Conservation (phyloP, 306 rosid species). For the Neltuma alba region DNA sequence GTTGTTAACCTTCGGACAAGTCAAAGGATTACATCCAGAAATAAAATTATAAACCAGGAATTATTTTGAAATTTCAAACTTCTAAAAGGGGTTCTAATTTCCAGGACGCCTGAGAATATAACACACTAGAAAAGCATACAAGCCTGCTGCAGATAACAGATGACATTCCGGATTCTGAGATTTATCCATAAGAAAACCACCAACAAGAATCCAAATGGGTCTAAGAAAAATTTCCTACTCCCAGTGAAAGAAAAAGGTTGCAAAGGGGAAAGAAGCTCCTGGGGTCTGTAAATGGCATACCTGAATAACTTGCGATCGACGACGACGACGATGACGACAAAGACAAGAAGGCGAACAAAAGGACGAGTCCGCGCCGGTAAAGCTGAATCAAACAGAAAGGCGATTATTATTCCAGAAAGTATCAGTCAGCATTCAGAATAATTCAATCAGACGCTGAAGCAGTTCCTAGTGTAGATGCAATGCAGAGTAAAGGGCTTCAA, state of each 20-base stretch:
- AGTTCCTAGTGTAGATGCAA: constrained; percentile 23
- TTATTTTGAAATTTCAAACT: background rate
- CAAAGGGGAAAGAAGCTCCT: background rate
- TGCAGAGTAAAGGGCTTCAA: constrained; percentile 30
- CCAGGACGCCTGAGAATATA: background rate
- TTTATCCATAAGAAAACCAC: constrained; percentile 15
- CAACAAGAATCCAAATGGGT: constrained; percentile 11
- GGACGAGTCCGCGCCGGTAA: background rate
- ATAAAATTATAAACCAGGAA: background rate
- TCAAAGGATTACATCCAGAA: constrained; percentile 20
- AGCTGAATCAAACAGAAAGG: constrained; percentile 1
- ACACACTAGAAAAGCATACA: constrained; percentile 26
- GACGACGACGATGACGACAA: background rate
- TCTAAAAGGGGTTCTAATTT: background rate
- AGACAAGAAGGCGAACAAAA: background rate
- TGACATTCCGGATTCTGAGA: background rate
- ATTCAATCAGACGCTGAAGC: constrained; percentile 24
- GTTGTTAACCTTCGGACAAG: constrained; percentile 30
- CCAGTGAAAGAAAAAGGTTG: constrained; percentile 11
- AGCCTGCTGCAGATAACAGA: constrained; percentile 13
- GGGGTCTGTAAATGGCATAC: constrained; percentile 37
- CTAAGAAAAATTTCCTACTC: constrained; percentile 16
- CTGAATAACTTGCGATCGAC: constrained; percentile 31
- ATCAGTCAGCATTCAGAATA: constrained; percentile 1
- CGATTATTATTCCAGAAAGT: background rate